Percentiles rank a stretch among this genome's conserved stretches.
phyloP scores from a whole-genome alignment of 2,329 filamentous ascomycete species.

The Aspergillus hortae region DNA sequence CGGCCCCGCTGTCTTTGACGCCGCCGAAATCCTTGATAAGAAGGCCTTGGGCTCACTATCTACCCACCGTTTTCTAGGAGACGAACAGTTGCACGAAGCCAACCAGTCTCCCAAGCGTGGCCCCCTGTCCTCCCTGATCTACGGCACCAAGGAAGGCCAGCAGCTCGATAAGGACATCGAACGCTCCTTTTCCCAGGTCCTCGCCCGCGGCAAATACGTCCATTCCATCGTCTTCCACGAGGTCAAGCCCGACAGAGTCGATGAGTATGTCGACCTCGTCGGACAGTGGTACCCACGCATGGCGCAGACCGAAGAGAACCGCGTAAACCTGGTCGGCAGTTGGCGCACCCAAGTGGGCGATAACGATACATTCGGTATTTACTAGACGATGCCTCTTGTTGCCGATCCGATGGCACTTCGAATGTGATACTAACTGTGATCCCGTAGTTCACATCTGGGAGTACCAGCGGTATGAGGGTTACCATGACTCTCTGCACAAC shows the following conservation, averaged over 20 bases:
- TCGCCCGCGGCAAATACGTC: conserved; percentile 95
- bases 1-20: conserved; percentile 35
- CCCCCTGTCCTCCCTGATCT: conserved; percentile 82
- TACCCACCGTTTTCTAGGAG: conserved; percentile 48
- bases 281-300: conserved; percentile 90
- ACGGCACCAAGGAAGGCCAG: conserved; percentile 92
- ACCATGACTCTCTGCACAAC: conserved; percentile 83
- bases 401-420: not conserved
- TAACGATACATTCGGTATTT: conserved; percentile 88
- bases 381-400: not conserved
- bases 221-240: conserved; percentile 97
- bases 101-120: conserved; percentile 63
- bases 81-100: conserved; percentile 59
- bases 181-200: conserved; percentile 89
- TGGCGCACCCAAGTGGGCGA: conserved; percentile 98
- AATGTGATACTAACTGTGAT: conserved; percentile 23
- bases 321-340: conserved; percentile 93
- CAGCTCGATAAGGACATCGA: conserved; percentile 95
- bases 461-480: conserved; percentile 94
- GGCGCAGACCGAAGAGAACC: conserved; percentile 79
- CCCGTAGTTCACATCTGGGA: conserved; percentile 96
- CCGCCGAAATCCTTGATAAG: conserved; percentile 38
- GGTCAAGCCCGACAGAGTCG: conserved; percentile 91
- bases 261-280: conserved; percentile 88
- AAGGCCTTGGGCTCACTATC: conserved; percentile 60